Conservation (phyloP, 257 asterid species). For the Galeopsis tetrahit region DNA sequence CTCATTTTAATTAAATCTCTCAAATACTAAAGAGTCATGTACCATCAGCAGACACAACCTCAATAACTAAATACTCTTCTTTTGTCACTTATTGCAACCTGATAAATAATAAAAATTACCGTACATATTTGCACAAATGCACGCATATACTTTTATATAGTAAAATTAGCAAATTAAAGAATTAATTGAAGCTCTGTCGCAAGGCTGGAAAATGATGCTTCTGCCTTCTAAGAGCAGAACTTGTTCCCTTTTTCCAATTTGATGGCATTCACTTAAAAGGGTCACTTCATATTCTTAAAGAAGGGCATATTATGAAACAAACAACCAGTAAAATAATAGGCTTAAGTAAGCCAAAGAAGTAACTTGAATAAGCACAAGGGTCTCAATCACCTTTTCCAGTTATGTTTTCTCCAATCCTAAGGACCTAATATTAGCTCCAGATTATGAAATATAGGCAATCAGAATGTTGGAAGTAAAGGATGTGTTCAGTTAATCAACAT, state of each 20-base stretch:
- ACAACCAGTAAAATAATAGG: not conserved
- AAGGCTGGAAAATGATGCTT: constrained; percentile 25
- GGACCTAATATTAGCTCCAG: constrained; percentile 14
- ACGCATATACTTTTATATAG: not conserved
- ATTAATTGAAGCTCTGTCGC: not conserved
- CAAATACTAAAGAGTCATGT: not conserved
- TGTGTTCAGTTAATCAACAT: constrained; percentile 16
- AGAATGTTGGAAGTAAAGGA: not conserved
- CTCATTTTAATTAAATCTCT: not conserved
- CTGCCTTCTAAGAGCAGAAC: not conserved
- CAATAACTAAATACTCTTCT: not conserved
- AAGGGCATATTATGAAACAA: not conserved
- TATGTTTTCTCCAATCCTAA: constrained; percentile 14
- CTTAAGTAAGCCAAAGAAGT: constrained; percentile 2
- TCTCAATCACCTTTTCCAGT: not conserved
- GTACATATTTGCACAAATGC: not conserved
- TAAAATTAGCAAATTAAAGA: constrained; percentile 1
- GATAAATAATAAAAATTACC: not conserved
- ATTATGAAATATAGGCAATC: not conserved
- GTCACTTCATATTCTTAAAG: not conserved
- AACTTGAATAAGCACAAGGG: constrained; percentile 4
- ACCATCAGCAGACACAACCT: constrained; percentile 3
- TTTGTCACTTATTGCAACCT: not conserved
- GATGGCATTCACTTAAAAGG: constrained; percentile 6
- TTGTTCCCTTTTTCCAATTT: not conserved